phyloP scores from a whole-genome alignment of 1,139 yeast species.

The Protomyces inundatus region DNA sequence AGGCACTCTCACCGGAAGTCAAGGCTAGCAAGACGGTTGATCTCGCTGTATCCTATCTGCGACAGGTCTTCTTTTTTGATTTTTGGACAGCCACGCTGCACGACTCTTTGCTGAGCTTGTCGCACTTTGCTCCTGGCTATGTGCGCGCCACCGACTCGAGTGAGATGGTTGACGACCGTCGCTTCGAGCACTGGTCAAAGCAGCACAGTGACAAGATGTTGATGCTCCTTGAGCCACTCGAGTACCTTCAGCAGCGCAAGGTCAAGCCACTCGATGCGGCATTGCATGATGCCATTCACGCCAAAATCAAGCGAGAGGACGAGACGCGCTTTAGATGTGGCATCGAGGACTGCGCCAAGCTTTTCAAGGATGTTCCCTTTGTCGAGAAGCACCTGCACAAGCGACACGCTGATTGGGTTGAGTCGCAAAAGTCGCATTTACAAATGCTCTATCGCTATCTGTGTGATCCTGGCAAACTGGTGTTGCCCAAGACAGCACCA shows the following conservation, averaged over 20 bases:
- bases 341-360: slow-evolving; percentile 32
- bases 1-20: neutral
- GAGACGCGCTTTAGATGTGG: slow-evolving; percentile 32
- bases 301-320: slow-evolving; percentile 31
- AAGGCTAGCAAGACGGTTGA: slow-evolving; percentile 28
- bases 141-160: slow-evolving; percentile 16
- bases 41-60: slow-evolving; percentile 30
- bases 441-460: slow-evolving; percentile 28
- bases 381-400: slow-evolving; percentile 33
- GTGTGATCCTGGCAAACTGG: slow-evolving; percentile 29
- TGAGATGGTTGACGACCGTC: slow-evolving; percentile 23
- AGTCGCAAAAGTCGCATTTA: slow-evolving; percentile 26
- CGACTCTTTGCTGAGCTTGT: slow-evolving; percentile 30
- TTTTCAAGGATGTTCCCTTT: slow-evolving; percentile 33
- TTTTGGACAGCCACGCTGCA: slow-evolving; percentile 30
- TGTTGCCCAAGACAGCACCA: slow-evolving; percentile 27
- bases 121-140: slow-evolving; percentile 25
- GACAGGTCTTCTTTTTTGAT: slow-evolving; percentile 30
- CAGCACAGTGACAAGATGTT: slow-evolving; percentile 22
- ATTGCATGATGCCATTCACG: slow-evolving; percentile 24
- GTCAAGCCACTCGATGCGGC: slow-evolving; percentile 29
- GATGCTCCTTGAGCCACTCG: slow-evolving; percentile 29
- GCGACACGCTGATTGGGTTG: slow-evolving; percentile 33
- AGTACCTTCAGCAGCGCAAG: slow-evolving; percentile 30
- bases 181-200: slow-evolving; percentile 1